Evolutionary conservation across 805 yeast genomes (phyloP), one percentile per base, ranked within the genome.

Genomic region (Lipomyces lipofer): DNA sequence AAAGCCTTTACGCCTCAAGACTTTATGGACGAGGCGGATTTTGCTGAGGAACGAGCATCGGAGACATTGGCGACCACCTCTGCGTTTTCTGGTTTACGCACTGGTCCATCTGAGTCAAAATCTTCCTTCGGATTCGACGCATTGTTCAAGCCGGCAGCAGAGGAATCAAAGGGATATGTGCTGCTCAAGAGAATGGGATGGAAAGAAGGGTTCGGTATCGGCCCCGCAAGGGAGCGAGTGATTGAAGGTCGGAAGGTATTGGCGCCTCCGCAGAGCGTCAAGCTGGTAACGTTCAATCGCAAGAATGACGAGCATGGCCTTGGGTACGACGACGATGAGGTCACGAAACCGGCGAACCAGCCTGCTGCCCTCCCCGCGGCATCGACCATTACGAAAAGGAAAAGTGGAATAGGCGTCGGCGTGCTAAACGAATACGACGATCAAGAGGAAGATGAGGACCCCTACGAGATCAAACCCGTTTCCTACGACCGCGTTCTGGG

Each of bases 131-230:
- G 33, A 10, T 15, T 15, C 8, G 12, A 29, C 21, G 3, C 39
- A 27, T 19, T 40, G 15, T 33, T 17, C 5, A 9, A 29, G 21
- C 25, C 25, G 4, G 35, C 32, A 19, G 29, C 28, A 2, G 65
- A 75, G 9, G 79, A 78, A 45, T 86, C 86, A 63, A 75, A 85
- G 48, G 97, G 96, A 22, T 78, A 90, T 69, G 73, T 72, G 54
- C 70, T 89, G 63, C 72, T 89, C 63, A 84, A 81, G 64, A 84
- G 78, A 62, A 75, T 89, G 74, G 97, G 97, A 3, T 89, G 96
- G 96, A 71, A 72, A 17, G 71, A 74, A 47, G 97, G 96, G 29
- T 85, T 84, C 66, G 95, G 95, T 7, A 75, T 89, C 39, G 97
- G 96, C 45, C 79, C 82, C 5, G 77, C 71, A 13, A 84, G 84